phyloP scores from a whole-genome alignment of 306 rosid genomes.

The Cicer pinnatifidum region DNA sequence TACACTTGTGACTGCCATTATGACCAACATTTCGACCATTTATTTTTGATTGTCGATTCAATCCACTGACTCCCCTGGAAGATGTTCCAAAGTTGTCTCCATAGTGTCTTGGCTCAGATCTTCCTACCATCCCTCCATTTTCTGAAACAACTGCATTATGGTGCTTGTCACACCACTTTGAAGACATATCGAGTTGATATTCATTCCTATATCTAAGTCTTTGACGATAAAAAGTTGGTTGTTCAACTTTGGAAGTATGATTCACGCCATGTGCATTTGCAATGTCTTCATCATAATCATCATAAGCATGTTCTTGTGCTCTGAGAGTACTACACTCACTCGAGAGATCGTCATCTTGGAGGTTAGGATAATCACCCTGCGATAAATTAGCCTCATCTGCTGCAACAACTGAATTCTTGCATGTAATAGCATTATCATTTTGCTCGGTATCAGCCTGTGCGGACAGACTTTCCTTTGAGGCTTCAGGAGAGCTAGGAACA shows the following conservation, averaged over 20 bases:
- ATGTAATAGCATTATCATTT: slow-evolving; percentile 48
- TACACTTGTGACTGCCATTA: slow-evolving; percentile 66
- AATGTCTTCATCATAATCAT: slow-evolving; percentile 58
- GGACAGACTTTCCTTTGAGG: slow-evolving; percentile 64
- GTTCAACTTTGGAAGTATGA: slow-evolving; percentile 62
- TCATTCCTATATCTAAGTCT: slow-evolving; percentile 70
- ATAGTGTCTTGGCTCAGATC: slow-evolving; percentile 65
- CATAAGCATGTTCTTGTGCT: slow-evolving; percentile 51
- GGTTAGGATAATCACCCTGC: slow-evolving; percentile 60
- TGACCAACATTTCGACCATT: slow-evolving; percentile 70
- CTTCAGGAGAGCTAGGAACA: slow-evolving; percentile 53
- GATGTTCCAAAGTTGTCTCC: slow-evolving; percentile 66
- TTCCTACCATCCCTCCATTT: slow-evolving; percentile 52
- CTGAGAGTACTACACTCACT: slow-evolving; percentile 54
- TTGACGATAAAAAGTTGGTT: slow-evolving; percentile 63
- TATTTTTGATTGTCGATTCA: slow-evolving; percentile 61
- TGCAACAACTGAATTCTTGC: slow-evolving; percentile 57
- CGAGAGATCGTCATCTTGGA: slow-evolving; percentile 62
- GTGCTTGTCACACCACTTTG: slow-evolving; percentile 82
- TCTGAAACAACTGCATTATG: slow-evolving; percentile 63
- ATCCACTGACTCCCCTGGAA: slow-evolving; percentile 57
- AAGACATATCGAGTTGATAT: slow-evolving; percentile 62
- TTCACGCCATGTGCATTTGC: slow-evolving; percentile 49
- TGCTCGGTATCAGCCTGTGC: slow-evolving; percentile 62
- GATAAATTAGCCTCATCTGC: slow-evolving; percentile 53